Conservation (phyloP, 2,329 filamentous ascomycete species). For the Trichoderma atroviride region DNA sequence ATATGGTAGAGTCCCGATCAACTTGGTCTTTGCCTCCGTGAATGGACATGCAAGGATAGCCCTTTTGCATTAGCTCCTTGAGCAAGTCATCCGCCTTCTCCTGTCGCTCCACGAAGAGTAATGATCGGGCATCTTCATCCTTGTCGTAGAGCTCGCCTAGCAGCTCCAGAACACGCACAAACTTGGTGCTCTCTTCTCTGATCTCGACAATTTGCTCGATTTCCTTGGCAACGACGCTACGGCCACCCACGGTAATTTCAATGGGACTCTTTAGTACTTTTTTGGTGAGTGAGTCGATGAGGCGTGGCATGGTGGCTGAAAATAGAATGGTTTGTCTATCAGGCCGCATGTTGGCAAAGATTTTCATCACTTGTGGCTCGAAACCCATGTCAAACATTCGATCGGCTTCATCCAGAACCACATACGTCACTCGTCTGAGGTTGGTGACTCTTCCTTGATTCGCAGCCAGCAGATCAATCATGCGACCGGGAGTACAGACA, state of each 20-base stretch:
- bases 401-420: constrained; percentile 95
- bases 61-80: constrained; percentile 77
- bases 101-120: constrained; percentile 92
- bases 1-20: constrained; percentile 88
- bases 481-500: constrained; percentile 89
- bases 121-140: constrained; percentile 84
- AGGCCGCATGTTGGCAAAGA: constrained; percentile 87
- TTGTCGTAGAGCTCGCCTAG: constrained; percentile 83
- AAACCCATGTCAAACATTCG: constrained; percentile 99
- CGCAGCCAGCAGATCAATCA: constrained; percentile 92
- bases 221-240: constrained; percentile 83
- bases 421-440: constrained; percentile 83
- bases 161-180: constrained; percentile 79
- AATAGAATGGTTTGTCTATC: constrained; percentile 94
- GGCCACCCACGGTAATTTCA: constrained; percentile 89
- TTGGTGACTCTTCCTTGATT: constrained; percentile 96
- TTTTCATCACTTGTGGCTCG: constrained; percentile 96
- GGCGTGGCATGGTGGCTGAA: constrained; percentile 92
- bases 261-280: constrained; percentile 85
- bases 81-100: constrained; percentile 83
- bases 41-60: constrained; percentile 89
- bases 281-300: constrained; percentile 87
- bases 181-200: constrained; percentile 79
- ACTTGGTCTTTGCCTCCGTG: constrained; percentile 93
- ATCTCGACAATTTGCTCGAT: constrained; percentile 94